Percentiles rank a stretch among this genome's conserved stretches.
phyloP scores from a whole-genome alignment of 192 early-diverging fungal genomes.

The Podila horticola region DNA sequence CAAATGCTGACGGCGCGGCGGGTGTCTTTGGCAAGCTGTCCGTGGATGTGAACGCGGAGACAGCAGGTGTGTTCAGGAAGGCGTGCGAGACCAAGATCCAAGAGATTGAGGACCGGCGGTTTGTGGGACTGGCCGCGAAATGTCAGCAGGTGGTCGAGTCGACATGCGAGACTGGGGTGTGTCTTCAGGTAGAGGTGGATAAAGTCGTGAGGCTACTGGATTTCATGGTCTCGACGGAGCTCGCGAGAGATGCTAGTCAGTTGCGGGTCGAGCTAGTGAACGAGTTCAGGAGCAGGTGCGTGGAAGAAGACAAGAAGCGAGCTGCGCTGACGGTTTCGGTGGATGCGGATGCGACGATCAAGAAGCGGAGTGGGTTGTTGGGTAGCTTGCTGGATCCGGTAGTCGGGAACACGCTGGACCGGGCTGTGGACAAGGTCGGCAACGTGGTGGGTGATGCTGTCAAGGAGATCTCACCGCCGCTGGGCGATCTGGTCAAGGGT shows the following conservation, averaged over 20 bases:
- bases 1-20: background rate
- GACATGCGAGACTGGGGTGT: background rate
- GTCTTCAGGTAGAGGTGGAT: conserved; percentile 3
- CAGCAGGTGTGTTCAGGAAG: conserved; percentile 3
- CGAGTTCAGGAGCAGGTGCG: conserved; percentile 4
- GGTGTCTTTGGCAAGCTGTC: background rate
- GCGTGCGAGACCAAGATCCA: conserved; percentile 1
- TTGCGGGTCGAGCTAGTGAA: background rate
- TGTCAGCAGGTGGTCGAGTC: background rate
- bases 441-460: background rate
- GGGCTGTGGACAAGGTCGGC: background rate
- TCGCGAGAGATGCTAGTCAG: conserved; percentile 7
- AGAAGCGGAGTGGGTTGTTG: conserved; percentile 17
- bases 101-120: background rate
- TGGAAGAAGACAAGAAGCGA: background rate
- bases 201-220: conserved; percentile 13
- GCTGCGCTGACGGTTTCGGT: background rate
- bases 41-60: background rate
- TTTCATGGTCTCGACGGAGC: conserved; percentile 17
- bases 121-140: background rate
- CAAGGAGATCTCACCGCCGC: background rate
- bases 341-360: background rate
- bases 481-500: conserved; percentile 1
- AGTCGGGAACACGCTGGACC: background rate
- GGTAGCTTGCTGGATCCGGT: background rate